These are phyloP conservation scores for Kwoniella sp. DNA, from an alignment of 768 basidiomycete species.

Conservation along the genomic window DNA sequence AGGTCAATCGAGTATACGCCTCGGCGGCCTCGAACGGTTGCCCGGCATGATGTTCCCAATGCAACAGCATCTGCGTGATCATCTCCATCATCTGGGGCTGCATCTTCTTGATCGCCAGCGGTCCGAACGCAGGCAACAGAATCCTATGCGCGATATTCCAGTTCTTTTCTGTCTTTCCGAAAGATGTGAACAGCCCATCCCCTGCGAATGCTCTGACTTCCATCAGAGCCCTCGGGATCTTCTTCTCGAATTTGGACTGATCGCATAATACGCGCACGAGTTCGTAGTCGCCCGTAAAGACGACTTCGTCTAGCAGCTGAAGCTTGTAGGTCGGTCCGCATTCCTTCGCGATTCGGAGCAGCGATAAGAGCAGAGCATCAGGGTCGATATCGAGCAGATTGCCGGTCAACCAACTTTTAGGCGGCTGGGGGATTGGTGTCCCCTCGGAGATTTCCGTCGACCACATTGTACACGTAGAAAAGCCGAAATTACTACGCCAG, in stretches of 20 bases:
- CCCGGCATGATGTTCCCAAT: not conserved
- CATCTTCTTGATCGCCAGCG: slow-evolving; percentile 60
- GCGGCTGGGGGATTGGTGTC: slow-evolving; percentile 59
- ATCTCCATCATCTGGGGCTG: slow-evolving; percentile 61
- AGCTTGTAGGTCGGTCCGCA: slow-evolving; percentile 56
- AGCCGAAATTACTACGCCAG: too few species aligned
- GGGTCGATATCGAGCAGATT: slow-evolving; percentile 50
- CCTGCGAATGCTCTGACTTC: slow-evolving; percentile 58
- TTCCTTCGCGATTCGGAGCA: slow-evolving; percentile 26
- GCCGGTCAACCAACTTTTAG: slow-evolving; percentile 59
- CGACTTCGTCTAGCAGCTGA: slow-evolving; percentile 51
- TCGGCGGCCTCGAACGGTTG: not conserved
- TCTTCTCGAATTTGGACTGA: slow-evolving; percentile 60
- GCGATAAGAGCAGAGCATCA: slow-evolving; percentile 22
- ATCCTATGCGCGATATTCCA: slow-evolving; percentile 57
- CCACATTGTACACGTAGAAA: not conserved
- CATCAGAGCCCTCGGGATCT: slow-evolving; percentile 53
- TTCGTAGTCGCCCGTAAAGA: slow-evolving; percentile 56
- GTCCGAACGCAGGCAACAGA: slow-evolving; percentile 60
- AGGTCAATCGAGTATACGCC: not conserved
- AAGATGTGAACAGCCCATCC: slow-evolving; percentile 58
- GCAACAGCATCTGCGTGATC: not conserved
- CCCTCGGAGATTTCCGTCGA: not conserved
- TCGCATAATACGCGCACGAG: slow-evolving; percentile 60
- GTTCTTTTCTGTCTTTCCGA: slow-evolving; percentile 59